Conservation (phyloP, 1,284 basidiomycete genomes). For the Sanghuangporus baumii region DNA sequence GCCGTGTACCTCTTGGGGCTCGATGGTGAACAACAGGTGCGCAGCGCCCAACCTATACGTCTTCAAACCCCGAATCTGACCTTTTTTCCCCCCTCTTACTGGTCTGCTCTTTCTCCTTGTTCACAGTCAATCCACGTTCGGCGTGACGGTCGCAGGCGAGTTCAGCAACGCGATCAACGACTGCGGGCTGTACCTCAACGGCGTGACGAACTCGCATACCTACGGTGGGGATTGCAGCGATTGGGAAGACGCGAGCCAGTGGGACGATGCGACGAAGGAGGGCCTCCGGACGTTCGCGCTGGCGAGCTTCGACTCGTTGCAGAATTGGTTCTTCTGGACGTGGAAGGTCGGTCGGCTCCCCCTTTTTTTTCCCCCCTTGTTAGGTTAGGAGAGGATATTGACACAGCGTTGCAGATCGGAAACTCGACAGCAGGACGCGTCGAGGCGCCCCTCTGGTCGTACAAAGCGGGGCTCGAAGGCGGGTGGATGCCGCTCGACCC, state of each 20-base stretch:
- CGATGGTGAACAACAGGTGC: slow-evolving; percentile 13
- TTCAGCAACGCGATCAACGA: slow-evolving; percentile 44
- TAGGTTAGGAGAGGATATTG: too few relatives aligned
- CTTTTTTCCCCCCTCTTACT: not conserved
- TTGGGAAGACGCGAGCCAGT: slow-evolving; percentile 36
- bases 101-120: not conserved
- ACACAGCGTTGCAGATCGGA: slow-evolving; percentile 34
- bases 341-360: slow-evolving; percentile 32
- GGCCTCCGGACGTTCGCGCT: slow-evolving; percentile 31
- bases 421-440: slow-evolving; percentile 36
- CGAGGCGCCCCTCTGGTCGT: slow-evolving; percentile 44
- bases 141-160: slow-evolving; percentile 42
- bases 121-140: not conserved
- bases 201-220: slow-evolving; percentile 34
- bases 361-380: not conserved
- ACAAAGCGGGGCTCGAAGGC: slow-evolving; percentile 45
- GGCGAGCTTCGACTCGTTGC: slow-evolving; percentile 38
- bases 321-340: slow-evolving; percentile 54
- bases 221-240: slow-evolving; percentile 27
- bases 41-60: not conserved
- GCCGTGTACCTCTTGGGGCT: slow-evolving; percentile 25
- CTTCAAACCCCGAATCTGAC: not conserved
- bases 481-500: slow-evolving; percentile 82
- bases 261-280: slow-evolving; percentile 30
- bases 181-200: slow-evolving; percentile 41